These are phyloP conservation scores for Thelonectria discophora DNA, from an alignment of 2,329 filamentous ascomycete genomes.

Conservation along the genomic window DNA sequence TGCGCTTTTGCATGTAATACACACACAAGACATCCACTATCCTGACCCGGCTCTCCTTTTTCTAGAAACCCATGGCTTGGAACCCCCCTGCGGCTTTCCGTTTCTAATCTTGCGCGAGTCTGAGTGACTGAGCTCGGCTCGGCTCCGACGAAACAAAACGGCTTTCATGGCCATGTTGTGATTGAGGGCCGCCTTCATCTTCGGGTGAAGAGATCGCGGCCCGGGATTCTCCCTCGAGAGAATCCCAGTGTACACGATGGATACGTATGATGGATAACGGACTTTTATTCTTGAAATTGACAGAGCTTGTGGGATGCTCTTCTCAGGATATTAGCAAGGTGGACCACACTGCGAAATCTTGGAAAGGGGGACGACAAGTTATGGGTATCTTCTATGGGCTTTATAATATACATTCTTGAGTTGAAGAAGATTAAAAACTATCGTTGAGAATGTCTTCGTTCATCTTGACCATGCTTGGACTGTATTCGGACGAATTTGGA, in stretches of 20 bases:
- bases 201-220: background rate
- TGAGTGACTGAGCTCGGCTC: background rate
- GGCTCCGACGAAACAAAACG: background rate
- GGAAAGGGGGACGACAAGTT: background rate
- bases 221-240: background rate
- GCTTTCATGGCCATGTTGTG: background rate
- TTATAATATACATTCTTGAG: slow-evolving; percentile 9
- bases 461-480: slow-evolving; percentile 72
- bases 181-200: background rate
- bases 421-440: slow-evolving; percentile 58
- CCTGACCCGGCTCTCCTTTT: background rate
- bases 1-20: slow-evolving; percentile 39
- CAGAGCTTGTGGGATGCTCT: background rate
- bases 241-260: background rate
- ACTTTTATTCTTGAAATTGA: background rate
- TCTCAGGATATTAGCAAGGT: background rate
- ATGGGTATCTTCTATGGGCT: slow-evolving; percentile 18
- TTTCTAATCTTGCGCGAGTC: background rate
- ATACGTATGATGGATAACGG: background rate
- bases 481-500: slow-evolving; percentile 64
- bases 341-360: background rate
- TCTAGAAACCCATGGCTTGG: background rate
- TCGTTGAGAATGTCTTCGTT: slow-evolving; percentile 69
- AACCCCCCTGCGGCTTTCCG: background rate
- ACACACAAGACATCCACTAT: background rate